Evolutionary conservation across 768 basidiomycete genomes (phyloP), one percentile per base, ranked within the genome.

Genomic region (Tricholoma bakamatsutake): DNA sequence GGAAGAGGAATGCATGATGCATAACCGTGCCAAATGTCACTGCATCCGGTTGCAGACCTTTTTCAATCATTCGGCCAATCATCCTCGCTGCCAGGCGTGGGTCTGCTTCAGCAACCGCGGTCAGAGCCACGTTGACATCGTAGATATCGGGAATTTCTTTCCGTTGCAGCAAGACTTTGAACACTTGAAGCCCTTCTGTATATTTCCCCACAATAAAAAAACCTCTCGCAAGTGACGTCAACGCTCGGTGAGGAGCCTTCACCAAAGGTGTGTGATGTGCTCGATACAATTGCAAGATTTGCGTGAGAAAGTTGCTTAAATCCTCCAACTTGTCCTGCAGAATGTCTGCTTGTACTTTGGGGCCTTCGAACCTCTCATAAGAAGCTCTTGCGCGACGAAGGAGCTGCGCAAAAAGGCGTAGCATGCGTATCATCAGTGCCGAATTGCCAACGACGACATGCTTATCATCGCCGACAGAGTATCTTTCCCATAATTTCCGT

Each of bases 101-200:
- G 42, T 78, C 69, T 58, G 76, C 66, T 55, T 74, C 70, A 27
- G 85, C 79, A 51, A 87, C 66, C 9, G 76, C 79, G 3, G 74
- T 72, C 53, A 90, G 73, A 39, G 76, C 77, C 49, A 90, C 79
- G 61, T 87, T 88, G 50, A 87, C 70, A 62, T 90, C 88, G 63
- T 80, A 71, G 37, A 77, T 59, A 66, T 89, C 85, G 13, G 85
- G 85, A 51, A 77, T 62, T 64, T 84, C 79, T 54, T 64, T 68
- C 49, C 82, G 80, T 21, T 66, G 59, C 39, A 81, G 64, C 35
- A 87, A 63, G 53, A 76, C 54, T 51, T 70, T 71, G 61, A 89
- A 70, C 21, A 74, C 68, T 9, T 67, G 61, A 54, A 85, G 72
- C 2, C 82, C 85, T 39, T 76, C 71, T 43, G 61, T 48, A 59